A percentile compares a stretch with the other conserved stretches of the same genome.
These are phyloP conservation scores for Biscogniauxia mediterranea DNA, from an alignment of 2,329 filamentous ascomycete species.

Conservation along the genomic window DNA sequence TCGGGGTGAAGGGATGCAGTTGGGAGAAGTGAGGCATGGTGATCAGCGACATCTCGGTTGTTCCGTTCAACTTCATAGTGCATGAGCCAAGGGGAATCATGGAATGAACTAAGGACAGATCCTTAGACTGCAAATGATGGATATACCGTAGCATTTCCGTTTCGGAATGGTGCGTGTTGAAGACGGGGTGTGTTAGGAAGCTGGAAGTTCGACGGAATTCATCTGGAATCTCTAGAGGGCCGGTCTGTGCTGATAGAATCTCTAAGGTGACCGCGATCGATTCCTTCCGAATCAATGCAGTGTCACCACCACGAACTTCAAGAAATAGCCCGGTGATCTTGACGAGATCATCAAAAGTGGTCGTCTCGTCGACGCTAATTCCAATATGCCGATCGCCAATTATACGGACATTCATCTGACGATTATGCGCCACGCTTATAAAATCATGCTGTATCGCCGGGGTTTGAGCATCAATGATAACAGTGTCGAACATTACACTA, in stretches of 20 bases:
- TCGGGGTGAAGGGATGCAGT: slow-evolving; percentile 77
- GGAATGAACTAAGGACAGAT: slow-evolving; percentile 88
- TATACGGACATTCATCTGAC: slow-evolving; percentile 60
- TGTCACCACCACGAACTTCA: slow-evolving; percentile 2
- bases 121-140: slow-evolving; percentile 88
- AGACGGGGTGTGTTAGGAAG: slow-evolving; percentile 87
- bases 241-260: slow-evolving; percentile 34
- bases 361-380: slow-evolving; percentile 77
- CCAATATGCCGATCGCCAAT: slow-evolving; percentile 61
- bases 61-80: slow-evolving; percentile 97
- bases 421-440: slow-evolving; percentile 49
- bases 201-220: slow-evolving; percentile 66
- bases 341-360: slow-evolving; percentile 50
- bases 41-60: slow-evolving; percentile 87
- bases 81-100: slow-evolving; percentile 98
- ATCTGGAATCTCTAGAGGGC: slow-evolving; percentile 50
- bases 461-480: slow-evolving; percentile 60
- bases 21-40: slow-evolving; percentile 73
- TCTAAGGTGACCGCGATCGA: slow-evolving; percentile 29
- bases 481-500: slow-evolving; percentile 73
- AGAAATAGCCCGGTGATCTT: slow-evolving; percentile 26
- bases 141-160: slow-evolving; percentile 94
- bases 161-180: slow-evolving; percentile 93
- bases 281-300: background rate
- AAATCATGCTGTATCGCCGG: slow-evolving; percentile 50